These are phyloP conservation scores for Alternaria dauci DNA, from an alignment of 2,329 filamentous ascomycete species.

Conservation along the genomic window DNA sequence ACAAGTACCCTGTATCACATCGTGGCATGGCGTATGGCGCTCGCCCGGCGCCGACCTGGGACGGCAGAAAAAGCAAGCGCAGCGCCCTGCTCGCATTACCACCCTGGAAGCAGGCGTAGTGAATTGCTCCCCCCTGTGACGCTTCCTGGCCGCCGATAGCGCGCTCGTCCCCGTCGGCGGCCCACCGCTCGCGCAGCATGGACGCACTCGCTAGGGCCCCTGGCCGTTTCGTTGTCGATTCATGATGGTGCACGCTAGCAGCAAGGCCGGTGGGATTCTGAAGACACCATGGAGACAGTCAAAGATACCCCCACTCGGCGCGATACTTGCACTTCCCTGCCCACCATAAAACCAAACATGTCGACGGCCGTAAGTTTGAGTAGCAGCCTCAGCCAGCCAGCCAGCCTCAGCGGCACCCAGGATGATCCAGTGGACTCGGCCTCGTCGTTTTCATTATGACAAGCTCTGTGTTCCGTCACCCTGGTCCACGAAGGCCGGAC, in stretches of 20 bases:
- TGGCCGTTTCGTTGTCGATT: constrained; percentile 40
- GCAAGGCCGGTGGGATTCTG: constrained; percentile 34
- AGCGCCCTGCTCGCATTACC: constrained; percentile 35
- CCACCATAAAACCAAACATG: constrained; percentile 38
- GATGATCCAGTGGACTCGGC: constrained; percentile 9
- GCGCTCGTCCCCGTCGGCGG: constrained; percentile 30
- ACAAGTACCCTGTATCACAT: constrained; percentile 52
- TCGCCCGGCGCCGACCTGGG: constrained; percentile 35
- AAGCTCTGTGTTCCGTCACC: constrained; percentile 24
- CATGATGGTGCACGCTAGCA: constrained; percentile 36
- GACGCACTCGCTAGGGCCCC: constrained; percentile 37
- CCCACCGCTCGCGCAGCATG: constrained; percentile 28
- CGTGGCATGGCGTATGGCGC: constrained; percentile 49
- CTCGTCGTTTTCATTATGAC: constrained; percentile 8
- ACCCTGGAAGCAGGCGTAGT: constrained; percentile 32
- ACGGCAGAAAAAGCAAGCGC: constrained; percentile 41
- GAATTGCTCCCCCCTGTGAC: constrained; percentile 32
- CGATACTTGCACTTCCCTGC: constrained; percentile 28
- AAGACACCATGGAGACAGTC: constrained; percentile 37
- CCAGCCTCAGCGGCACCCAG: constrained; percentile 19
- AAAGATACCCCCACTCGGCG: constrained; percentile 38
- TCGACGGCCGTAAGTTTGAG: constrained; percentile 10
- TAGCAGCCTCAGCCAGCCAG: constrained; percentile 26
- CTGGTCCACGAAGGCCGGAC: constrained; percentile 26
- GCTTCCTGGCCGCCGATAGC: constrained; percentile 20